Evolutionary conservation across 306 rosid genomes (phyloP), one percentile per base, ranked within the genome.

Genomic region (Delonix regia): DNA sequence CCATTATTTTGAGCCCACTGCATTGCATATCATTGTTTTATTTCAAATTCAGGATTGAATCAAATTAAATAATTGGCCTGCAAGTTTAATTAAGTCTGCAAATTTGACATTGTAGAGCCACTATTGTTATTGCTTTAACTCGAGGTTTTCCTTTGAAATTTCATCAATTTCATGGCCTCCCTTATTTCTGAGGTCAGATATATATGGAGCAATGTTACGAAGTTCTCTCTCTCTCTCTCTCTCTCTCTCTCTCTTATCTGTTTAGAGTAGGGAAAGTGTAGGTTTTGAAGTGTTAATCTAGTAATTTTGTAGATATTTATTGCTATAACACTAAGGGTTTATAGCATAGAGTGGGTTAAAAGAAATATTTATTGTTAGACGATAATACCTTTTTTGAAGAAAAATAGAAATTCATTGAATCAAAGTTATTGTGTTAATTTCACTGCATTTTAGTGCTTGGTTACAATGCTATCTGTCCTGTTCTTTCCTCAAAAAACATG

Each of bases 381-480:
- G 33, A 51, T 66, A 14, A 48, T 27, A 25, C 38, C 60, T 34
- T 28, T 51, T 57, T 52, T 83, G 34, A 61, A 55, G 65, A 45
- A 64, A 33, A 21, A 30, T 6, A 42, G 27, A 49, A 28, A 38
- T 14, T 47, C 25, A 45, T 48, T 52, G 19, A 12, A 45, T 45
- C 60, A 10, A 44, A 2, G 42, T 42, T 12, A 60, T 41, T 41
- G 51, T 72, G 38, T 57, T 72, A 51, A 72, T 44, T 65, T 71
- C 72, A 47, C 81, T 62, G 59, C 13, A 11, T 71, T 28, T 78
- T 78, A 19, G n/a, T 65, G 70, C 66, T 42, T 63, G 61, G 62
- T 24, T 73, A 22, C 7, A 62, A 10, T 69, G 74, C 71, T 62
- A 27, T 60, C 80, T 34, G 10, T 42, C 55, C 18, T 27, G 41